Percentiles rank a stretch among this genome's conserved stretches.
phyloP scores from a whole-genome alignment of 129 eudicot genomes.

The carrot (Daucus carota) region DNA sequence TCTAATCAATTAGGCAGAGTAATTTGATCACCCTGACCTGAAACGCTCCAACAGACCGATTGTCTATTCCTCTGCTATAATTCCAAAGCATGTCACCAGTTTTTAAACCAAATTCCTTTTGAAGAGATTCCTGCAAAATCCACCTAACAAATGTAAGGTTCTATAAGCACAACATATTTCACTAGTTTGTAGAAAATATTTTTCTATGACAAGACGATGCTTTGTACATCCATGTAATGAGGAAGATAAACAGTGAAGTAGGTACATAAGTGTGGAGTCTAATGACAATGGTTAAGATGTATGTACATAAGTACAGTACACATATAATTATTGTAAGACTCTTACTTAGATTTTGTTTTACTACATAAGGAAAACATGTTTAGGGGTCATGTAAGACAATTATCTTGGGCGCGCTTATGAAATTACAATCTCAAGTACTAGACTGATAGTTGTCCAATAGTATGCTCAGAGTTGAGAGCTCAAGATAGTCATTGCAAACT shows the following conservation, averaged over 20 bases:
- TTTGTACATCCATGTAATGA: neutral
- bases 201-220: neutral
- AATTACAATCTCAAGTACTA: neutral
- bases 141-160: slow-evolving; percentile 3
- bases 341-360: neutral
- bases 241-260: neutral
- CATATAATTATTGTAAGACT: too few relatives aligned
- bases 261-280: neutral
- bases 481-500: neutral
- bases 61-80: slow-evolving; percentile 74
- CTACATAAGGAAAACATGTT: neutral
- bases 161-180: neutral
- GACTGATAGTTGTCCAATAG: neutral
- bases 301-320: neutral
- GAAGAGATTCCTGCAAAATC: slow-evolving; percentile 72
- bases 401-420: neutral
- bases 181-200: neutral
- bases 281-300: neutral
- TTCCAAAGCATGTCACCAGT: slow-evolving; percentile 97
- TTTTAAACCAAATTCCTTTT: slow-evolving; percentile 81
- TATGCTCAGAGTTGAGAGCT: neutral
- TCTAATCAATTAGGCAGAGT: neutral
- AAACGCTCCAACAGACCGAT: slow-evolving; percentile 69
- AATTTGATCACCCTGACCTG: slow-evolving; percentile 35
- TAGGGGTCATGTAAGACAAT: neutral